Evolutionary conservation across 2,329 filamentous ascomycete genomes (phyloP), one percentile per base, ranked within the genome.

Genomic region (Colletotrichum agaves): DNA sequence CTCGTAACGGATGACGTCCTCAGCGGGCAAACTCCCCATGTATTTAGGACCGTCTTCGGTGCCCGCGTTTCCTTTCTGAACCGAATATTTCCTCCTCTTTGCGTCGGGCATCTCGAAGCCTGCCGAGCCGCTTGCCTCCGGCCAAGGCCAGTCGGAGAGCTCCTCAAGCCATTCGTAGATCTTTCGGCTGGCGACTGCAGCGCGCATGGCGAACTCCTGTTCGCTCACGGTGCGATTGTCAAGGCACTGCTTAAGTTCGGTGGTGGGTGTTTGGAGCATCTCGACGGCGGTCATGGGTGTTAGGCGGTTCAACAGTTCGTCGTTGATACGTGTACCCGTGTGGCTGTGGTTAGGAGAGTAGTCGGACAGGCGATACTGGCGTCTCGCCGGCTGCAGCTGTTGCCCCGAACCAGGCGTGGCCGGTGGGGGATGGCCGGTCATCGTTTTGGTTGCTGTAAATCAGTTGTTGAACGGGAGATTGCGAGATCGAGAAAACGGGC

Each of bases 111-210:
- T 76, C 73, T 87, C 82, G 67, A 90, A 91, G 7, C 88, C 88
- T 1, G 80, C 76, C 2, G 85, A 82, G 43, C 83, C 83, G 13
- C 78, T 78, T 4, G 78, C 74, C 2, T 79, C 74, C 2, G 87
- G 84, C 88, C 89, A 89, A 2, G 81, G 77, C 88, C 88, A 89
- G 49, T 79, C 75, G 49, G 81, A 80, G 43, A 96, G 82, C 80
- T 96, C 93, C n/a, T 87, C 82, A 27, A 92, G 83, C 69, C 93
- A 96, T 74, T 88, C 85, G 77, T 90, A 86, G 69, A 96, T 88
- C 70, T 87, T 89, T 73, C 90, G 88, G 12, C 91, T 91, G 15
- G 91, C 90, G 69, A 89, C 78, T 46, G 92, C 92, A 47, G 91
- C 90, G 69, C 88, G 86, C 73, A 90, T 83, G 46, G 90, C 91